Conservation (phyloP, 2,329 filamentous ascomycete species). For the Tetracladium maxilliforme region DNA sequence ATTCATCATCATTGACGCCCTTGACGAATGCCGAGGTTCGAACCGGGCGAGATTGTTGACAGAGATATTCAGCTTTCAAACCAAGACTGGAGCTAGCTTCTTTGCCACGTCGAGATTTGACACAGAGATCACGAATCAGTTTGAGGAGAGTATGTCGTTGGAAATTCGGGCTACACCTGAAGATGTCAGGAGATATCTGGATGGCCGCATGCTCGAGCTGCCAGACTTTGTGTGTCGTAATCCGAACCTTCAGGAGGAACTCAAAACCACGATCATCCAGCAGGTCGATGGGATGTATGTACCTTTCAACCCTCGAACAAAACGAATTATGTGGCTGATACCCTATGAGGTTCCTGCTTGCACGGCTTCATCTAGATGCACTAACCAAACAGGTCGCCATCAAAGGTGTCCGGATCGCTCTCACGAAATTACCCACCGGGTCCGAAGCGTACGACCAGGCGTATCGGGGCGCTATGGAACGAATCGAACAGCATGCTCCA, state of each 20-base stretch:
- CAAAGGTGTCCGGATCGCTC: constrained; percentile 11
- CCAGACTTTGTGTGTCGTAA: constrained; percentile 6
- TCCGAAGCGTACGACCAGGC: constrained; percentile 10
- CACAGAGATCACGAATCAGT: constrained; percentile 9
- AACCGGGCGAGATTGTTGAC: constrained; percentile 6
- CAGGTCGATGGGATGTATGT: constrained; percentile 16
- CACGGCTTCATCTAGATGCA: constrained; percentile 14
- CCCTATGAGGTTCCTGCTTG: constrained; percentile 20
- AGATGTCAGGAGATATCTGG: constrained; percentile 15
- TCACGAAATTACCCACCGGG: constrained; percentile 13
- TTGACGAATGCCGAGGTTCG: constrained; percentile 4
- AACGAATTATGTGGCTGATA: too few species aligned
- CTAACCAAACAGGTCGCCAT: constrained; percentile 11
- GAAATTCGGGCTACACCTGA: constrained; percentile 14
- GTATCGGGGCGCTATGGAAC: constrained; percentile 16
- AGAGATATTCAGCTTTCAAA: constrained; percentile 10
- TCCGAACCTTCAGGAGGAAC: constrained; percentile 8
- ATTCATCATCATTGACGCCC: constrained; percentile 2
- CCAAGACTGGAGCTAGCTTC: constrained; percentile 8
- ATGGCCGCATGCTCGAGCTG: constrained; percentile 9
- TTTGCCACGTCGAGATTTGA: constrained; percentile 17
- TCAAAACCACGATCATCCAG: constrained; percentile 8
- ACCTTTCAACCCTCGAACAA: not conserved
- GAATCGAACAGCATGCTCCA: constrained; percentile 14
- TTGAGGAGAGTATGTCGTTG: constrained; percentile 6